phyloP scores from a whole-genome alignment of 1,284 basidiomycete genomes.

The Rhodotorula sp. region DNA sequence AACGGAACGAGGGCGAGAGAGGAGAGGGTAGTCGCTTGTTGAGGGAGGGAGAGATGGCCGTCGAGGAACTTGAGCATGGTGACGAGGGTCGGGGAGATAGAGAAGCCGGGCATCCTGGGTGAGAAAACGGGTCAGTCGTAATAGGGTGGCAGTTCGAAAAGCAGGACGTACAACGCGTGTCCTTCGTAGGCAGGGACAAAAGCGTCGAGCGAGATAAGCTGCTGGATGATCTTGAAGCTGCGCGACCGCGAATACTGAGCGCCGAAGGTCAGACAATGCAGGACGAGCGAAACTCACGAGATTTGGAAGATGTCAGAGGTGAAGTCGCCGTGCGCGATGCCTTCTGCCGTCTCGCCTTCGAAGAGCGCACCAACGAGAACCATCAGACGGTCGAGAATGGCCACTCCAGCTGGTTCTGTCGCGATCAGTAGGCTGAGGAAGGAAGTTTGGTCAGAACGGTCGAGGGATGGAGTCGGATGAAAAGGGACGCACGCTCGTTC shows the following conservation, averaged over 20 bases:
- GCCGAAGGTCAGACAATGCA: neutral
- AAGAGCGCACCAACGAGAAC: slow-evolving; percentile 7
- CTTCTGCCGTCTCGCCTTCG: slow-evolving; percentile 19
- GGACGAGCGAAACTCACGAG: neutral
- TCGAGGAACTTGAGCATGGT: slow-evolving; percentile 40
- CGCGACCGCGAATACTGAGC: neutral
- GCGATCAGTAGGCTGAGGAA: slow-evolving; percentile 18
- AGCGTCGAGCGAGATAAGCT: slow-evolving; percentile 13
- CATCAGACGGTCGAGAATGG: slow-evolving; percentile 29
- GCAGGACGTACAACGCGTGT: slow-evolving; percentile 11
- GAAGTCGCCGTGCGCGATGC: neutral
- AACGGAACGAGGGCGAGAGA: slow-evolving; percentile 12
- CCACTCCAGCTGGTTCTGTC: slow-evolving; percentile 11
- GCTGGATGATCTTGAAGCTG: slow-evolving; percentile 28
- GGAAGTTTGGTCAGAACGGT: neutral
- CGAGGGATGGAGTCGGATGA: neutral
- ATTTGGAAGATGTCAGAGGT: slow-evolving; percentile 15
- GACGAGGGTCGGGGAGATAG: slow-evolving; percentile 18
- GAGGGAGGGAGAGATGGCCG: slow-evolving; percentile 26
- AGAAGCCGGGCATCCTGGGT: slow-evolving; percentile 24
- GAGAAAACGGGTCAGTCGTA: no score
- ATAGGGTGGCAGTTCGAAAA: neutral
- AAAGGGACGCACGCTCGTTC: slow-evolving; percentile 20
- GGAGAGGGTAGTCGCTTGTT: neutral
- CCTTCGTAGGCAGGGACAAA: slow-evolving; percentile 10